Evolutionary conservation across 75 land plant species (phyloP), one percentile per base, ranked within the genome.

Genomic region (Cupressus sempervirens): DNA sequence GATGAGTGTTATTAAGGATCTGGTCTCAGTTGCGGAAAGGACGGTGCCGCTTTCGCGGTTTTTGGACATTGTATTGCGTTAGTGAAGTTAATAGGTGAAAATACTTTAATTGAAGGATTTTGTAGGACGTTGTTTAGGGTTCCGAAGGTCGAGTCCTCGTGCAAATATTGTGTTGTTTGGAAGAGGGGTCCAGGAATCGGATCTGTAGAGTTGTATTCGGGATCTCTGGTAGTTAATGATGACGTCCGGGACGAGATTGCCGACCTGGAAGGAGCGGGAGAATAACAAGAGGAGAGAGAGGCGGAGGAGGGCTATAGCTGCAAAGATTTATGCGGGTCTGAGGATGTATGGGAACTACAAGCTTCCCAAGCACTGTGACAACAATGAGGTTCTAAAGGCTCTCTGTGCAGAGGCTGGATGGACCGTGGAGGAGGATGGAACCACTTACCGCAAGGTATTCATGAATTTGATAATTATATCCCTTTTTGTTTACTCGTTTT

Each of bases 301-400:
- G 84, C 86, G 92, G 76, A 79, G 92, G 82, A 81, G 92, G 38
- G 92, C 92, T 30, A 89, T 89, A 83, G 91, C 92, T 4, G 92
- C 92, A 35, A 90, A 90, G 88, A 90, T 90, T 83, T 90, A 83
- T 84, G 16, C 90, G 9, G 92, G 92, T 16, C 84, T 90, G 32
- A 80, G 92, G 56, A 79, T 83, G 88, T 88, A 84, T 82, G 92
- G 92, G 23, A 89, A 91, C 87, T 91, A 91, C 84, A 89, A 91
- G 86, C 87, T 91, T 29, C 92, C 92, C 53, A 91, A 91, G 84
- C 92, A 91, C 62, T 91, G 92, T 84, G 92, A 91, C 87, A 91
- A 89, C 87, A 91, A 91, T 65, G 92, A 89, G 89, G 92, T 91
- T 45, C 91, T 91, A 34, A 91, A 91, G 85, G 92, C 92, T 7